Conservation (phyloP, 495 filamentous ascomycete species). For the Xylaria palmicola region DNA sequence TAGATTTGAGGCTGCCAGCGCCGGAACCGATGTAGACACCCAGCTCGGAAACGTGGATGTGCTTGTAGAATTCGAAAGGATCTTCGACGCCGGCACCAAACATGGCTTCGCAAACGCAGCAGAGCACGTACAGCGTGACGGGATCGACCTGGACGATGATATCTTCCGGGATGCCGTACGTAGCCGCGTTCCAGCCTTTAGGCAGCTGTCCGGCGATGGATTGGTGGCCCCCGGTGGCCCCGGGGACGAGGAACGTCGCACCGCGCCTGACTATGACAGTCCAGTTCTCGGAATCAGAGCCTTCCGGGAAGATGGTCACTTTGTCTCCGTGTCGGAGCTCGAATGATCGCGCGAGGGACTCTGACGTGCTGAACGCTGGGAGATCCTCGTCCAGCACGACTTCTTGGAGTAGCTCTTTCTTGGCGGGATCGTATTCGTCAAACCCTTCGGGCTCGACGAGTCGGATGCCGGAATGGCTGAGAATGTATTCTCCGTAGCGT, state of each 20-base stretch:
- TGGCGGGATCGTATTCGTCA: conserved; percentile 82
- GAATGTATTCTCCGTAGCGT: conserved; percentile 82
- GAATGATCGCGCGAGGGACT: conserved; percentile 84
- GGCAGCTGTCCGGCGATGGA: conserved; percentile 83
- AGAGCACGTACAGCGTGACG: conserved; percentile 79
- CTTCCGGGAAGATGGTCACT: conserved; percentile 73
- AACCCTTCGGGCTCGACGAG: conserved; percentile 87
- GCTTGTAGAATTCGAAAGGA: conserved; percentile 89
- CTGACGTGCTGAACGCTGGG: conserved; percentile 84
- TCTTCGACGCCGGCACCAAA: conserved; percentile 81
- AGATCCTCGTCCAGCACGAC: conserved; percentile 83
- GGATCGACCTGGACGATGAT: conserved; percentile 86
- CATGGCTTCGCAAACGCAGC: conserved; percentile 75
- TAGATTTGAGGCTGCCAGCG: conserved; percentile 51
- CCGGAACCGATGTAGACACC: conserved; percentile 88
- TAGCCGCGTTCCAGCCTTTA: conserved; percentile 78
- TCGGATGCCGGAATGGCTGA: conserved; percentile 88
- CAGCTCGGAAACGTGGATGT: conserved; percentile 83
- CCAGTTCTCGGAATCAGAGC: conserved; percentile 76
- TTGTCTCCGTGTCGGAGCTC: conserved; percentile 82
- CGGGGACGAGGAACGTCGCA: conserved; percentile 75
- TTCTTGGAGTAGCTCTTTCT: conserved; percentile 87
- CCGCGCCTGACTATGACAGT: conserved; percentile 79
- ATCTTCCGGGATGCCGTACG: conserved; percentile 81
- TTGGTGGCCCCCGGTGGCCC: conserved; percentile 80